A percentile compares a stretch with the other conserved stretches of the same genome.
Conservation (phyloP, 371 early-diverging fungal genomes). For the Haplosporangium sp. region DNA sequence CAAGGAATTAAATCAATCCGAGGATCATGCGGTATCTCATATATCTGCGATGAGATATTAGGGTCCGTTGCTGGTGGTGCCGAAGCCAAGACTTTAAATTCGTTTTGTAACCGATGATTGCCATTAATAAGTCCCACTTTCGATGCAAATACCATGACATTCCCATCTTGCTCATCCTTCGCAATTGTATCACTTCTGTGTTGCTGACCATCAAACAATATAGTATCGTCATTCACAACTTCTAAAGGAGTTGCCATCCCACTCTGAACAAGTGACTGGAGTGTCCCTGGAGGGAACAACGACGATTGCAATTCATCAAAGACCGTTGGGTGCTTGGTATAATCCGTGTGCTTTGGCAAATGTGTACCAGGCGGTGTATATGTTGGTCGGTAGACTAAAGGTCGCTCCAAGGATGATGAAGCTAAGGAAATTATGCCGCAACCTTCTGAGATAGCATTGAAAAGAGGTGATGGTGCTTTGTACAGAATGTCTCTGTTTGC, state of each 20-base stretch:
- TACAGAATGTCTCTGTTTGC: conserved; percentile 49
- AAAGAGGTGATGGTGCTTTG: conserved; percentile 34
- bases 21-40: conserved; percentile 68
- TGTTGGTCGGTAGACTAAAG: conserved; percentile 18
- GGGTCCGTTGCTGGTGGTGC: conserved; percentile 46
- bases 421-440: not conserved
- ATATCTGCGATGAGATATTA: conserved; percentile 50
- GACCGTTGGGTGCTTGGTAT: conserved; percentile 41
- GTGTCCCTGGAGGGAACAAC: conserved; percentile 41
- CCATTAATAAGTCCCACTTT: conserved; percentile 25
- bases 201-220: conserved; percentile 22
- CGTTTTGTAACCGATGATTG: conserved; percentile 38
- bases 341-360: conserved; percentile 36
- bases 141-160: conserved; percentile 14
- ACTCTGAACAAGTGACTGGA: conserved; percentile 27
- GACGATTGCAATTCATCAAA: conserved; percentile 51
- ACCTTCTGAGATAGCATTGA: conserved; percentile 15
- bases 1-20: conserved; percentile 70
- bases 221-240: conserved; percentile 28
- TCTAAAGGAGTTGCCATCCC: conserved; percentile 40
- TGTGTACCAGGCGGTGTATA: conserved; percentile 14
- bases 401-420: conserved; percentile 9
- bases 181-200: not conserved
- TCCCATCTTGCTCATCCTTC: conserved; percentile 7
- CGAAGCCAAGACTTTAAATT: conserved; percentile 36